Base-by-base conservation (phyloP, 148 eudicot genomes). In the Rhododendron williamsianum region DNA sequence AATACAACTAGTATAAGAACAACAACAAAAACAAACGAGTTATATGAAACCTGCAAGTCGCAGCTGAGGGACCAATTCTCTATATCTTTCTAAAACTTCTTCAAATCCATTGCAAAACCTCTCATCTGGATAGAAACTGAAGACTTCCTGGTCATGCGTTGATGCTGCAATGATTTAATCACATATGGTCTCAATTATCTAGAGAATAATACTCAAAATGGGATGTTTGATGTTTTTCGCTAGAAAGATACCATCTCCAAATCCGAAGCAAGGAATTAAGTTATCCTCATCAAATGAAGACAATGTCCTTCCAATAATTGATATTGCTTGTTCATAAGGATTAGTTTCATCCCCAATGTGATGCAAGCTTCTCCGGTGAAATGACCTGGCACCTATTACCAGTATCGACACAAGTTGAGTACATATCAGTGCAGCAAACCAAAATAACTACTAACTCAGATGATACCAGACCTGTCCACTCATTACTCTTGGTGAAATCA, bases 401-500 rank as follows among this genome's bases (percentile, higher is more conserved):
- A 60, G 38, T 12, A 43, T 23, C 48, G 23, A 65, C 82, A 76
- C 19, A 69, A 19, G 18, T 85, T 36, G 72, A 83, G 23, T 63
- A 33, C 69, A 69, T 65, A 82, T 11, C 69, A 73, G 6, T 60
- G 27, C 27, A 30, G 19, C 2, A 8, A 16, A 11, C 36, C 7
- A 25, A 19, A 25, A 2, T 23, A 79, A n/a, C 18, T 82, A 72
- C 23, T 9, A 36, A 84, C 38, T 49, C 43, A 86, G 35, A 25
- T 65, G 56, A 73, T 45, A 78, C 33, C 83, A 78, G 49, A 92
- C 93, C 93, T 52, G 93, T 92, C 93, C 93, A 92, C 88, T 92
- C 93, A 60, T 92, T 92, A 83, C 93, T 92, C 91, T 92, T 92
- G 78, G 93, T 92, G 84, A 92, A 92, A 90, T 92, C 93, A 85